Base-by-base conservation (phyloP, 805 yeast species). In the Priceomyces castillae region DNA sequence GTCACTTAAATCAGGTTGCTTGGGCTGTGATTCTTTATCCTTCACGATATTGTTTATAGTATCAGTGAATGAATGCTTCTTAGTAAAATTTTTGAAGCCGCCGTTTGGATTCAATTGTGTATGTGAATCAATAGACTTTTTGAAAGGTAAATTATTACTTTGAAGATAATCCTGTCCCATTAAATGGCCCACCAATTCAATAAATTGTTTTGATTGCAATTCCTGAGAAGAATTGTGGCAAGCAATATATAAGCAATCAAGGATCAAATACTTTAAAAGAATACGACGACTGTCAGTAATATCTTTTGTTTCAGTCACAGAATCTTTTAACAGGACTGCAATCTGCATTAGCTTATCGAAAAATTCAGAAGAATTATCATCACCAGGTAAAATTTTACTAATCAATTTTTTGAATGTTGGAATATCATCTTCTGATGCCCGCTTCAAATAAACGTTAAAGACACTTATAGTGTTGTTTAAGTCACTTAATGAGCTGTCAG, bases 1-100 rank as follows among this genome's bases (percentile, higher is more conserved):
- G 7, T 61, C 62, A 1, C 73, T 62, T 64, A 71, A 60, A 2
- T 56, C 62, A 9, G 20, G 35, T 3, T 9, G 12, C 15, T n/a
- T 5, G 5, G 5, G 15, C 15, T 25, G 23, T 33, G n/a, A 3
- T n/a, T 16, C 22, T 30, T 25, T 15, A 10, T 42, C 18, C 3
- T 30, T n/a, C 22, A 14, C n/a, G n/a, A 23, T 19, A 22, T 38
- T 38, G 9, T 14, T 28, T 40, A 31, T 28, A 40, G 39, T 17
- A 30, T 40, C 6, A 30, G 30, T 34, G 12, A 40, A 26, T 5
- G 20, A 11, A 7, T 44, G 30, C 30, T 28, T 25, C 34, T 9
- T 17, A 9, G 11, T 18, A 6, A 10, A 23, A 41, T 49, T 46
- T 12, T 38, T 48, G 45, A 2, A 53, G n/a, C n/a, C n/a, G n/a